A percentile compares a stretch with the other conserved stretches of the same genome.
phyloP scores from a whole-genome alignment of 106 monocot species.

The Dactylorhiza incarnata region DNA sequence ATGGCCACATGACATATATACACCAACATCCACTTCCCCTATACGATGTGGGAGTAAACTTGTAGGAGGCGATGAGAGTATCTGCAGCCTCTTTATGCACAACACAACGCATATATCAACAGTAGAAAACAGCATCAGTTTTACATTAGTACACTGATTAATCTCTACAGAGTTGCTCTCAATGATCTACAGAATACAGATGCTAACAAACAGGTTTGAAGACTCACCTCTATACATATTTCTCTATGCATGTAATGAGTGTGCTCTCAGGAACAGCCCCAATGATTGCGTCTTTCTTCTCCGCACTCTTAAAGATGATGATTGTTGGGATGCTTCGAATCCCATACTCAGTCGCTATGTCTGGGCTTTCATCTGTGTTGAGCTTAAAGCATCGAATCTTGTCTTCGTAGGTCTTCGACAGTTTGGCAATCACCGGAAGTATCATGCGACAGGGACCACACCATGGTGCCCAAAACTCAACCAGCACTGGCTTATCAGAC shows the following conservation, averaged over 20 bases:
- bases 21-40: too few species aligned
- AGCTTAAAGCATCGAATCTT: constrained; percentile 40
- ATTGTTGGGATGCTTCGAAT: constrained; percentile 57
- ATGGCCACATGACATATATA: too few species aligned
- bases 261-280: constrained; percentile 46
- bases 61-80: too few species aligned
- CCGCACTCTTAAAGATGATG: constrained; percentile 49
- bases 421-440: constrained; percentile 26
- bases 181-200: too few species aligned
- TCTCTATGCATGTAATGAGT: constrained; percentile 26
- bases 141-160: too few species aligned
- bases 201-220: too few species aligned
- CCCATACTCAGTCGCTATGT: constrained; percentile 41
- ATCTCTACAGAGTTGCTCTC: too few species aligned
- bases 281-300: constrained; percentile 48
- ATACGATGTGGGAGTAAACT: too few species aligned
- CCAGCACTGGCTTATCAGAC: constrained; percentile 35
- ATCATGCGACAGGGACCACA: constrained; percentile 59
- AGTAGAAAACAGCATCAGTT: too few species aligned
- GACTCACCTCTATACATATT: constrained; percentile 19
- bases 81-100: too few species aligned
- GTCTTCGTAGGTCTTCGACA: constrained; percentile 43
- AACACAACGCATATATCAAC: too few species aligned
- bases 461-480: constrained; percentile 75
- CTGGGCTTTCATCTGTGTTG: constrained; percentile 51